These are phyloP conservation scores for Schizosaccharomyces octosporus DNA, from an alignment of 805 yeast species.

Conservation along the genomic window DNA sequence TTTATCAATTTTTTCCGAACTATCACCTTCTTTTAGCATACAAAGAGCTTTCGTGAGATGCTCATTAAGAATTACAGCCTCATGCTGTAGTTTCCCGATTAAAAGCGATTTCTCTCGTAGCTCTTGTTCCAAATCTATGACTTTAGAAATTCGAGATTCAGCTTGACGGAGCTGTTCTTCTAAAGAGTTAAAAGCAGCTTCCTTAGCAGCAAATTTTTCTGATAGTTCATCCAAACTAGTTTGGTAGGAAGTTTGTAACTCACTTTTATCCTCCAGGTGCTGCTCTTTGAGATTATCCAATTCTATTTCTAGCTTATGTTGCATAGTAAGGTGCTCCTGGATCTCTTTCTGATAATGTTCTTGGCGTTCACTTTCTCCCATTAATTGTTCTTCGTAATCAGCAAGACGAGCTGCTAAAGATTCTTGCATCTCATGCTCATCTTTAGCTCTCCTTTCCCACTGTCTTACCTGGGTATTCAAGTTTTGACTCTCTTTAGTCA, in stretches of 20 bases:
- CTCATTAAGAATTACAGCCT: conserved; percentile 77
- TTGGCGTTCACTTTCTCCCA: conserved; percentile 8
- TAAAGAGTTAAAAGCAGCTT: conserved; percentile 3
- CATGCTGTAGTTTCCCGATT: conserved; percentile 81
- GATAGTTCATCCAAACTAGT: conserved; percentile 5
- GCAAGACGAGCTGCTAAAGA: conserved; percentile 8
- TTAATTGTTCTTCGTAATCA: conserved; percentile 14
- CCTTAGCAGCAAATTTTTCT: background rate
- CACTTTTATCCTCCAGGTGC: conserved; percentile 12
- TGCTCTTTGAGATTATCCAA: conserved; percentile 9
- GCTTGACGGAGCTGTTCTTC: conserved; percentile 3
- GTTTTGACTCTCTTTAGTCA: conserved; percentile 10
- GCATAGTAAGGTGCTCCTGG: conserved; percentile 4
- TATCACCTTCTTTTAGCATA: conserved; percentile 50
- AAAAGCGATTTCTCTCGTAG: conserved; percentile 46
- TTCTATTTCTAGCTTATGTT: conserved; percentile 15
- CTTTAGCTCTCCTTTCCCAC: background rate
- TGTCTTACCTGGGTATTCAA: conserved; percentile 6
- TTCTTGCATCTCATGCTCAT: conserved; percentile 6
- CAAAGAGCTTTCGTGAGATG: conserved; percentile 83
- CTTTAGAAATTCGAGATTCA: conserved; percentile 9
- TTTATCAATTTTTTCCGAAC: conserved; percentile 16
- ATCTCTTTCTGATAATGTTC: conserved; percentile 3
- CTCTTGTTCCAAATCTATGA: conserved; percentile 25
- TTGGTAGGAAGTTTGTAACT: conserved; percentile 14